phyloP scores from a whole-genome alignment of 768 basidiomycete species.

The Sistotremastrum suecicum region DNA sequence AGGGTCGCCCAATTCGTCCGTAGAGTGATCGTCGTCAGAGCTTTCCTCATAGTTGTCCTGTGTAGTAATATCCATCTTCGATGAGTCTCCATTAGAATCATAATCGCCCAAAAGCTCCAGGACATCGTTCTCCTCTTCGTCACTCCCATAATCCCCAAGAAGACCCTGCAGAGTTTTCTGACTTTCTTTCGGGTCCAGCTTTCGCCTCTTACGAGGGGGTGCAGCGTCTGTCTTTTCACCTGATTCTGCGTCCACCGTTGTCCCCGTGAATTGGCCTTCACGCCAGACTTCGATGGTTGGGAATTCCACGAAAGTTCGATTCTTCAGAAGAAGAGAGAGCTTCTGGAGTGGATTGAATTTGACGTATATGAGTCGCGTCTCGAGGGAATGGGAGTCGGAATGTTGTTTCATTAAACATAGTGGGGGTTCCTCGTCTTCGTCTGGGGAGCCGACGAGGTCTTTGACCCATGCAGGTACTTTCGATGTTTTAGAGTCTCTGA shows the following conservation, averaged over 20 bases:
- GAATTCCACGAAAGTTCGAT: conserved; percentile 68
- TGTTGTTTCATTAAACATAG: conserved; percentile 40
- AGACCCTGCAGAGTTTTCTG: conserved; percentile 43
- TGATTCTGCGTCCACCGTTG: conserved; percentile 36
- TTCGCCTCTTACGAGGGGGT: conserved; percentile 34
- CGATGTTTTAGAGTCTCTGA: conserved; percentile 24
- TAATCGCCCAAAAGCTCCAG: conserved; percentile 8
- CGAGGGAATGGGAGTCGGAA: not conserved
- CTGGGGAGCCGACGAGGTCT: conserved; percentile 36
- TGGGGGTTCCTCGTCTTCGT: conserved; percentile 37
- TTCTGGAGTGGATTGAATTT: conserved; percentile 37
- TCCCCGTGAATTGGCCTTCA: conserved; percentile 41
- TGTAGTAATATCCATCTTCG: not conserved
- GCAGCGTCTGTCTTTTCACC: conserved; percentile 17
- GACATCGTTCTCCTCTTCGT: conserved; percentile 22
- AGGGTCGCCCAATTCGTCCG: not conserved
- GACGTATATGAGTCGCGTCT: conserved; percentile 29
- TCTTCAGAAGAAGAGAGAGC: conserved; percentile 34
- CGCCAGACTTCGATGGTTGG: conserved; percentile 73
- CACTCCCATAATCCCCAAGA: conserved; percentile 47
- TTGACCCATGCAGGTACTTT: conserved; percentile 45
- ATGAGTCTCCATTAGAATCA: conserved; percentile 16
- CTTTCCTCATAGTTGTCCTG: not conserved
- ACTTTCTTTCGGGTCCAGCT: conserved; percentile 35
- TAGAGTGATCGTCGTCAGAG: not conserved